These are phyloP conservation scores for Lactarius tabidus DNA, from an alignment of 768 basidiomycete genomes.

Conservation along the genomic window DNA sequence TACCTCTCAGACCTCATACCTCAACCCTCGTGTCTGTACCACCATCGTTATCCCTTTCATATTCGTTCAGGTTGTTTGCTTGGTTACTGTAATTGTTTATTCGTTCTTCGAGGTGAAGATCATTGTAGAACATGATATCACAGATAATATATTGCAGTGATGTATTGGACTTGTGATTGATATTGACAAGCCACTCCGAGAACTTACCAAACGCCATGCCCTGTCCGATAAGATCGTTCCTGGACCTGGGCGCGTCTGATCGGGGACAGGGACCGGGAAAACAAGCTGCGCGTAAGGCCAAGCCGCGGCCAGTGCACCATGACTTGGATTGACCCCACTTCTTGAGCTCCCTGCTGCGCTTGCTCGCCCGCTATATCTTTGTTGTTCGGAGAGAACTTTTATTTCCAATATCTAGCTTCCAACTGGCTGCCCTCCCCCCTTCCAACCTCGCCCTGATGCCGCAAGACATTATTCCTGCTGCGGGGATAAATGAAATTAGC, in stretches of 20 bases:
- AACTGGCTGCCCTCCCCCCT: too few relatives aligned
- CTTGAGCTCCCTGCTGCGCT: background rate
- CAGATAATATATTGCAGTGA: background rate
- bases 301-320: too few relatives aligned
- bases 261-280: background rate
- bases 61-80: background rate
- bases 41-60: background rate
- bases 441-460: conserved; percentile 4
- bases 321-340: too few relatives aligned
- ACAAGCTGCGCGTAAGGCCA: background rate
- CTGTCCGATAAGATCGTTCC: background rate
- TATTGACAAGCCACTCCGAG: background rate
- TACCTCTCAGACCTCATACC: background rate
- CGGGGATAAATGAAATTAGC: conserved; percentile 2
- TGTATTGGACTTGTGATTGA: background rate
- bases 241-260: background rate
- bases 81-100: background rate
- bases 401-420: too few relatives aligned
- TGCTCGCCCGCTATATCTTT: background rate
- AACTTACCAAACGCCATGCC: background rate
- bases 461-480: conserved; percentile 10
- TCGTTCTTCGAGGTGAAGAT: background rate
- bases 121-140: background rate
- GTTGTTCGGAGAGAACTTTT: too few relatives aligned
- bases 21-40: background rate